Base-by-base conservation (phyloP, 1,139 yeast species). In the Suhomyces atakaporum region DNA sequence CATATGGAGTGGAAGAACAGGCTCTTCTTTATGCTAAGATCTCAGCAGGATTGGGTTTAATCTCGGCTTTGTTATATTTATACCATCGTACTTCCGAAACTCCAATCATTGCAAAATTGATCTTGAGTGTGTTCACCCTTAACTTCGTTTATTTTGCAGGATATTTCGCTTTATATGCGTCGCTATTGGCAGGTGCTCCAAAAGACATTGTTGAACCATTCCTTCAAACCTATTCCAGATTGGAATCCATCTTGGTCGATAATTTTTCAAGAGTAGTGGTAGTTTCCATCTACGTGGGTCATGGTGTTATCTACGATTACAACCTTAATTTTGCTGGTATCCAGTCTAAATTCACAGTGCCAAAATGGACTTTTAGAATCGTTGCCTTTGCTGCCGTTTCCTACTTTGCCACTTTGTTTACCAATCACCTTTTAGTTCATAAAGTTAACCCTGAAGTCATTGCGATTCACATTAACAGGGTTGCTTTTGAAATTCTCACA, bases 241-340 rank as follows among this genome's bases (percentile, higher is more conserved):
- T 40, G 20, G 38, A 40, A 19, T 14, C 19, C 7, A 18, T 25
- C 7, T 2, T 37, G 2, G 15, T 40, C 12, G 39, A 31, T 8
- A 29, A 25, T 9, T 16, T 33, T 10, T 20, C 27, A 9, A 32
- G 23, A 16, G n/a, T 27, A 11, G 38, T 38, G 2, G 19, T 36
- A 7, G 16, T 37, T 16, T 20, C 23, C 9, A 15, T 40, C 7
- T 42, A 42, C 19, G 16, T 31, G 3, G 45, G 44, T 3, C 38
- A 40, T 15, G 44, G 44, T 10, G 32, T 38, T 7, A 33, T 38
- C 21, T 31, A 37, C 19, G 33, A 31, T 18, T 30, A 27, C 21
- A 27, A 14, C 4, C 30, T 25, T 22, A 24, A 19, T 11, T 16
- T 21, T 5, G 21, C 34, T 5, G 21, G 28, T 2, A 9, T 21